A percentile compares a stretch with the other conserved stretches of the same genome.
phyloP scores from a whole-genome alignment of 2,329 filamentous ascomycete genomes.

The Alternaria consortialis region DNA sequence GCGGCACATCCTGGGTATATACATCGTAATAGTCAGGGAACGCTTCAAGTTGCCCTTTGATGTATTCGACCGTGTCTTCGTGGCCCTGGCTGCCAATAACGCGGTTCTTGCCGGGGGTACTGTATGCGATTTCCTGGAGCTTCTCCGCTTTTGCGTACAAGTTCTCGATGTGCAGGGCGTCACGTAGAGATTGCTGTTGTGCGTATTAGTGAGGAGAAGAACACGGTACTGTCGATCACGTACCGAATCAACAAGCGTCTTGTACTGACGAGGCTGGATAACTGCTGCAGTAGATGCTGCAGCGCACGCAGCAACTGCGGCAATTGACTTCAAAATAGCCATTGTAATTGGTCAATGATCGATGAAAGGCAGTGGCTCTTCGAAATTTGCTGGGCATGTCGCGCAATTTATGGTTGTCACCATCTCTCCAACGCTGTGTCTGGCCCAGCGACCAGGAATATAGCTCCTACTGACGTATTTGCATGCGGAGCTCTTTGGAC shows the following conservation, averaged over 20 bases:
- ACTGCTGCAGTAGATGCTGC: conserved; percentile 32
- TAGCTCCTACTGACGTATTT: conserved; percentile 19
- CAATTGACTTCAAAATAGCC: conserved; percentile 37
- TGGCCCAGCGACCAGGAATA: conserved; percentile 21
- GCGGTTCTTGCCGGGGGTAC: conserved; percentile 51
- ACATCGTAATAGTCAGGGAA: conserved; percentile 51
- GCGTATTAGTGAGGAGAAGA: background rate
- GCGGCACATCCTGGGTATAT: conserved; percentile 40
- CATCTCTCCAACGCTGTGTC: conserved; percentile 3
- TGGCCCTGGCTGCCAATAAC: conserved; percentile 53
- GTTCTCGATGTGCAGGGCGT: conserved; percentile 37
- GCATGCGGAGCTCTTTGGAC: conserved; percentile 19
- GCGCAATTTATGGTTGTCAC: conserved; percentile 24
- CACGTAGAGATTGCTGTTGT: conserved; percentile 35
- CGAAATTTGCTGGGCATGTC: conserved; percentile 1
- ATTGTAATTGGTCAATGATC: conserved; percentile 7
- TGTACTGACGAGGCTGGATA: conserved; percentile 32
- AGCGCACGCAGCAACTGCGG: conserved; percentile 30
- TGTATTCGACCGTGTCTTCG: conserved; percentile 52
- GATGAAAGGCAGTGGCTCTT: conserved; percentile 4
- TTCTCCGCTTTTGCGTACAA: conserved; percentile 41
- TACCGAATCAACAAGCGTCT: conserved; percentile 40
- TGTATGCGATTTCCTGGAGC: conserved; percentile 53
- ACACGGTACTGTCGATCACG: background rate
- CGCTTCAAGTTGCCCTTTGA: conserved; percentile 42